Base-by-base conservation (phyloP, 495 filamentous ascomycete genomes). In the Penicillium argentinense region DNA sequence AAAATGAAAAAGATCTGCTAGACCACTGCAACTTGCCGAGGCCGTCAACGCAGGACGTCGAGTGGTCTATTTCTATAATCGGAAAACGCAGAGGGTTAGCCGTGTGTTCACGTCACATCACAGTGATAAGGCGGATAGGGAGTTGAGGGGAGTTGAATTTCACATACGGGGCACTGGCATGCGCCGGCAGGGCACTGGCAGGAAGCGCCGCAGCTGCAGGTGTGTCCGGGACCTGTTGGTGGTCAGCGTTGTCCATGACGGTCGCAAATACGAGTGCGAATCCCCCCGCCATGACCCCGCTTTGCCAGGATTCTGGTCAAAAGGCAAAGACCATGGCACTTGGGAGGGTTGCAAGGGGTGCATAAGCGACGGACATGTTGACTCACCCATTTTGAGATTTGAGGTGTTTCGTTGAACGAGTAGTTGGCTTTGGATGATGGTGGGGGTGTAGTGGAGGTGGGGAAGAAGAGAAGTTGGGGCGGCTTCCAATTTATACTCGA, bases 181-280 rank as follows among this genome's bases (percentile, higher is more conserved):
- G 50, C 47, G 59, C 68, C 71, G 56, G 69, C 61, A 61, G 71
- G 66, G 67, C 69, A 74, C 59, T 67, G 64, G 69, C 68, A 74
- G 53, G 71, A 72, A 53, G 59, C 41, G 53, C 71, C 71, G 59
- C 69, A 72, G 62, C 60, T 64, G 63, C 71, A 74, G 49, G 54
- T 57, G 70, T 73, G 70, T 44, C 68, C 67, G 50, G 61, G 49
- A 54, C 54, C 67, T 72, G 25, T 6, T 26, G 9, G 13, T 47
- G 23, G 57, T 69, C 45, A 68, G 53, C 41, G 49, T 53, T 14
- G 43, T 44, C 9, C 9, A 49, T 30, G 29, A 14, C 5, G 9
- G 14, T 39, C 13, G 41, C 32, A 30, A 53, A 49, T 39, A 42
- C 32, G 51, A 47, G 29, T 23, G 36, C 22, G 34, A 33, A 26